Evolutionary conservation across 2,329 filamentous ascomycete species (phyloP).

Genomic region (Penicillium crustosum): DNA sequence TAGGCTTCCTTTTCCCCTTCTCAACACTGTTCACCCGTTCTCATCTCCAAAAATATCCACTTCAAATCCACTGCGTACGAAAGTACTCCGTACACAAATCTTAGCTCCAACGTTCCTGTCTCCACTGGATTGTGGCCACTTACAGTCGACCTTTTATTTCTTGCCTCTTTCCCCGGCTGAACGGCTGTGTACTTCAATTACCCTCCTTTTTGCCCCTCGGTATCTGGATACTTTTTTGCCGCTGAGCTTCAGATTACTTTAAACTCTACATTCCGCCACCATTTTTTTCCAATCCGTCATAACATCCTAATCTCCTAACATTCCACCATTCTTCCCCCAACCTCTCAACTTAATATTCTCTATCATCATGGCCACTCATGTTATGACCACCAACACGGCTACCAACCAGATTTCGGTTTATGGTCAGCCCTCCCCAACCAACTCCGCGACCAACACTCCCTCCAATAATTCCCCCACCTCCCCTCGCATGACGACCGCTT

Average conservation of each 20-base stretch:
- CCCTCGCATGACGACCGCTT: constrained; percentile 45
- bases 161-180: constrained; percentile 12
- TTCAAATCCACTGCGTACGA: neutral
- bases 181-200: constrained; percentile 13
- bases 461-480: constrained; percentile 56
- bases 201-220: constrained; percentile 3
- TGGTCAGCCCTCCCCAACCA: constrained; percentile 50
- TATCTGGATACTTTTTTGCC: neutral
- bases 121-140: constrained; percentile 22
- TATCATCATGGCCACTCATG: constrained; percentile 34
- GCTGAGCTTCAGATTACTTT: neutral
- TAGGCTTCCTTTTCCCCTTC: neutral
- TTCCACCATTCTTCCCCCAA: neutral
- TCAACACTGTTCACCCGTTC: constrained; percentile 8
- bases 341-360: neutral
- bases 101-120: constrained; percentile 14
- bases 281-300: neutral
- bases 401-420: constrained; percentile 2
- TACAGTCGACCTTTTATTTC: constrained; percentile 15
- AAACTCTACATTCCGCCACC: neutral
- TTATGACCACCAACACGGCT: constrained; percentile 42
- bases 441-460: constrained; percentile 51
- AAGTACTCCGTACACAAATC: neutral
- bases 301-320: neutral
- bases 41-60: neutral